Base-by-base conservation (phyloP, 768 basidiomycete species). In the Tricholoma sp. region DNA sequence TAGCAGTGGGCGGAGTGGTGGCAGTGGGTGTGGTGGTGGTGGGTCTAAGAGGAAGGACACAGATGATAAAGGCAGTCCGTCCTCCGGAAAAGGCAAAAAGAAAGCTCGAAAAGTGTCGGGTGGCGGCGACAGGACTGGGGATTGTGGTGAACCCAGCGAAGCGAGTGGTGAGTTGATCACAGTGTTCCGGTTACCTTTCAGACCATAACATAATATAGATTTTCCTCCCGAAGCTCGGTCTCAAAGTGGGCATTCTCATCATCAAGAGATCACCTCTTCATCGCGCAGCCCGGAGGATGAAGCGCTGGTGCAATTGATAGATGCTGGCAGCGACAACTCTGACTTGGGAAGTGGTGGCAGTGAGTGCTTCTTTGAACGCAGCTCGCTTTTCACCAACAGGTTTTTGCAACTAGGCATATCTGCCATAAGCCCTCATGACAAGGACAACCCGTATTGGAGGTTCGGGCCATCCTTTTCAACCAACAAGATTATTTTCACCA, bases 311-410 rank as follows among this genome's bases (percentile, higher is more conserved):
- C 4, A 41, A 41, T 41, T 18, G 14, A 45, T 45, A 45, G 43
- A 22, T 10, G 14, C 19, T 22, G 19, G 14, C 18, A 8, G 19
- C 4, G 21, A 45, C 7, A 22, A 19, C 14, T 45, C 43, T 16
- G 45, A 46, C 45, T 46, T 12, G n/a, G 45, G 19, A 46, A 46
- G 10, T 46, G 45, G 21, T 22, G 22, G 45, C 45, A 46, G 45
- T 46, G 22, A 46, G 37, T 39, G 37, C 37, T 18, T 39, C 10
- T 10, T 39, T 16, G 69, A 34, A 34, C 32, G 32, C 32, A 34
- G 11, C 32, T 29, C n/a, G n/a, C n/a, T n/a, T n/a, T n/a, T n/a
- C n/a, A n/a, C n/a, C n/a, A n/a, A n/a, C n/a, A n/a, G n/a, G n/a
- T n/a, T n/a, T n/a, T n/a, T n/a, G n/a, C n/a, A n/a, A n/a, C n/a